Base-by-base conservation (phyloP, 1,139 yeast genomes). In the Taphrina communis region DNA sequence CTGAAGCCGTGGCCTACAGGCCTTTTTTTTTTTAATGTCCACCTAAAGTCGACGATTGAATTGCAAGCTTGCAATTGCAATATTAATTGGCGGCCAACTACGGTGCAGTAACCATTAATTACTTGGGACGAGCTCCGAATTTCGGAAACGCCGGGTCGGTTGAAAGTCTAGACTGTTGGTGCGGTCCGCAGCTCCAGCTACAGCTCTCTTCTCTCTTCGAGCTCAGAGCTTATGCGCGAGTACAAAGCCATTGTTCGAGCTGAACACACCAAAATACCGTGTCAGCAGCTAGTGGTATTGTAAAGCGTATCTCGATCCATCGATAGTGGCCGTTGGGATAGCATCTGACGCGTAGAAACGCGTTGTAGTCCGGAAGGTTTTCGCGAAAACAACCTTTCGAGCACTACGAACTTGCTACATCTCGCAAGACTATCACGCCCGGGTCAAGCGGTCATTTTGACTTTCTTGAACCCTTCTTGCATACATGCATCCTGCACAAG, bases 121-220 rank as follows among this genome's bases (percentile, higher is more conserved):
- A 31, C 53, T 31, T 31, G 53, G 36, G 36, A 21, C 53, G 53
- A 50, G 53, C 53, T 50, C 53, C 53, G 53, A 50, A 11, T 50
- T 50, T 50, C 53, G 53, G 53, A 11, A 50, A 8, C 25, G 9
- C 36, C 53, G 53, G 53, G 53, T 21, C 53, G 53, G 21, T 50
- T n/a, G 36, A 50, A 50, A 50, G 31, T 50, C 53, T 50, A 50
- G 53, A 50, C 53, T 50, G 53, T 25, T 50, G 21, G 53, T 9
- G 53, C 53, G 53, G 53, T 50, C 53, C 53, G 31, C 48, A 44
- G 19, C n/a, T 44, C 8, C 48, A 12, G 48, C 48, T 12, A 12
- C 48, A n/a, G 48, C 48, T 44, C 48, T 44, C 48, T 44, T 44
- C 48, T 44, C 48, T 44, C 48, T 14, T 2, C 19, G 48, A 8